Evolutionary conservation across 371 early-diverging fungal genomes (phyloP).

Genomic region (Rhizopus microsporus): DNA sequence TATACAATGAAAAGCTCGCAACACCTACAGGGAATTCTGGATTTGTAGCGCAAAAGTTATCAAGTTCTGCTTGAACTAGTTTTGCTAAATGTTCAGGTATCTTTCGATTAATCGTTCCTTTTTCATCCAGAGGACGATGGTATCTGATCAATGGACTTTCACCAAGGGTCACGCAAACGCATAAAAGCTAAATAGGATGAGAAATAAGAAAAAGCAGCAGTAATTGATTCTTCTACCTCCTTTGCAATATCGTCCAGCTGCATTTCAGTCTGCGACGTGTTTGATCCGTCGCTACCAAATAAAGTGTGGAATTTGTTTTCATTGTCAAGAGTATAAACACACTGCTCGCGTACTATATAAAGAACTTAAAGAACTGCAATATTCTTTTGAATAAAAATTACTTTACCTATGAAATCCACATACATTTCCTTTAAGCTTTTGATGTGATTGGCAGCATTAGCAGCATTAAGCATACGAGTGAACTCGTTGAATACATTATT

Average conservation of each 20-base stretch:
- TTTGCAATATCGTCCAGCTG: constrained; percentile 71
- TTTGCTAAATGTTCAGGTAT: constrained; percentile 58
- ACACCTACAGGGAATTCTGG: constrained; percentile 60
- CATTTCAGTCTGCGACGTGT: constrained; percentile 51
- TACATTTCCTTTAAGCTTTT: constrained; percentile 71
- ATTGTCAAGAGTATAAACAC: constrained; percentile 77
- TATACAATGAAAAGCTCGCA: neutral
- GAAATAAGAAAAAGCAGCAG: neutral
- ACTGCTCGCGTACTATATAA: constrained; percentile 74
- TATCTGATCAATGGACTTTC: constrained; percentile 89
- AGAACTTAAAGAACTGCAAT: neutral
- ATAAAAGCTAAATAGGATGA: constrained; percentile 51
- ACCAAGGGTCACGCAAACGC: constrained; percentile 76
- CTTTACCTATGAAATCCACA: constrained; percentile 70
- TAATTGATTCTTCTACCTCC: constrained; percentile 68
- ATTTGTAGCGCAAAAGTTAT: constrained; percentile 60
- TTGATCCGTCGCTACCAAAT: constrained; percentile 49
- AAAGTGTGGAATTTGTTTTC: constrained; percentile 66
- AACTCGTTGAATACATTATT: constrained; percentile 47
- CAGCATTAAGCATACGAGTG: constrained; percentile 47
- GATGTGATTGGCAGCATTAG: constrained; percentile 56
- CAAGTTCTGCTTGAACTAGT: constrained; percentile 57
- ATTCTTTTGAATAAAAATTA: neutral
- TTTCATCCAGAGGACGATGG: constrained; percentile 71
- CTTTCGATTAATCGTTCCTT: constrained; percentile 64